Base-by-base conservation (phyloP, 1,284 basidiomycete species). In the Rhodotorula sp. region DNA sequence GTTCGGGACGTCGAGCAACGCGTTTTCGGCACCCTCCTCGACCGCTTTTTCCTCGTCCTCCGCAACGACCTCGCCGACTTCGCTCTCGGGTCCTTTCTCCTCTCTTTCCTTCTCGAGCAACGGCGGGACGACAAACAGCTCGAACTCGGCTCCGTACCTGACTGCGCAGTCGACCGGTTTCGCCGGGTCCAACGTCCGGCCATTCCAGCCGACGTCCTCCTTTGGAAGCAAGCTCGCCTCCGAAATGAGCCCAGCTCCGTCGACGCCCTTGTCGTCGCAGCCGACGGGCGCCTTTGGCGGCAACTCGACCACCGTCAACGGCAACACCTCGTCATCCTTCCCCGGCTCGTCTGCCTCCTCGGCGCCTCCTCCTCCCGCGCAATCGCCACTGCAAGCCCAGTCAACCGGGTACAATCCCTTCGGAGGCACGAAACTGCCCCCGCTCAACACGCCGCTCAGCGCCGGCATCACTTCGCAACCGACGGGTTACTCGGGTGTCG, bases 191-290 rank as follows among this genome's bases (percentile, higher is more conserved):
- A 74, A 74, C 7, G 79, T 97, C 75, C 94, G 92, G 81, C 86
- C 91, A 3, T 97, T 97, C 87, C 93, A 95, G 81, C 94, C 94
- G 3, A 87, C 90, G 0, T 92, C 90, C 1, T 90, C 88, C 47
- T 97, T 97, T 80, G 94, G 94, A 48, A 88, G 89, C 67, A 86
- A 88, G 20, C 86, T 86, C 47, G 87, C 89, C 15, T 81, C 34
- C 63, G 67, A 75, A 52, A 26, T 70, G 16, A 58, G 65, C 48
- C 29, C 48, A 1, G 12, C 62, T 3, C 6, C 60, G 10, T 39
- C 64, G 39, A 43, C 39, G 14, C 21, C 57, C 2, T 47, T 67
- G 47, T 21, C 56, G 7, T 1, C 59, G 3, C 68, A 70, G 57
- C 15, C 56, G 39, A 54, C 61, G 26, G 61, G 61, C 18, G 54